These are phyloP conservation scores for Xylariaceae sp. DNA, from an alignment of 2,329 filamentous ascomycete species.

Conservation along the genomic window DNA sequence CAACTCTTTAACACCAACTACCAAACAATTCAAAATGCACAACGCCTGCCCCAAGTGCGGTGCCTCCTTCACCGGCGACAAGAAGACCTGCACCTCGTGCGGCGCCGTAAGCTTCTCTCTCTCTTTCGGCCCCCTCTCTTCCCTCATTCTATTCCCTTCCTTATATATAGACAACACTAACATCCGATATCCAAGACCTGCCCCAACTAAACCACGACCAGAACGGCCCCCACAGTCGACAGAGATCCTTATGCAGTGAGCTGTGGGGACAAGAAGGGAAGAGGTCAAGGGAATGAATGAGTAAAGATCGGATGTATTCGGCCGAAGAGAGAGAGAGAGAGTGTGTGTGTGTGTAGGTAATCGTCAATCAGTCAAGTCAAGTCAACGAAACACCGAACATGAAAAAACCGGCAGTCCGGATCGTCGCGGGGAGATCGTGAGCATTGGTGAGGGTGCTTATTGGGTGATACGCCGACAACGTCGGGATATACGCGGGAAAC, in stretches of 20 bases:
- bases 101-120: constrained; percentile 46
- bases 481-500: no score
- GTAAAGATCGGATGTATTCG: no score
- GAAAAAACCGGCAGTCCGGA: no score
- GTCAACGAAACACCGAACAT: no score
- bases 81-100: constrained; percentile 52
- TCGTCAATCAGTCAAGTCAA: no score
- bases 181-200: constrained; percentile 13
- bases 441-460: no score
- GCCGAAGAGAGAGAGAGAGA: no score
- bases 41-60: constrained; percentile 54
- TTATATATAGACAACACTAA: constrained; percentile 2
- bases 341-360: no score
- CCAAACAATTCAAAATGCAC: constrained; percentile 34
- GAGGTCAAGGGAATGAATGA: not conserved
- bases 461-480: no score
- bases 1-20: constrained; percentile 4
- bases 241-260: not conserved
- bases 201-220: constrained; percentile 14
- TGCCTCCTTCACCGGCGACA: constrained; percentile 38
- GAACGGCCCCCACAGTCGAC: constrained; percentile 1
- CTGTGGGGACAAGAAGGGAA: not conserved
- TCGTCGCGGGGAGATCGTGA: no score
- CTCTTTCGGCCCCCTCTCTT: not conserved
- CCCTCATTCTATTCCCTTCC: not conserved